Evolutionary conservation across 352 stramenopile species (phyloP), one percentile per base, ranked within the genome.

Genomic region (Pythium coloratum): DNA sequence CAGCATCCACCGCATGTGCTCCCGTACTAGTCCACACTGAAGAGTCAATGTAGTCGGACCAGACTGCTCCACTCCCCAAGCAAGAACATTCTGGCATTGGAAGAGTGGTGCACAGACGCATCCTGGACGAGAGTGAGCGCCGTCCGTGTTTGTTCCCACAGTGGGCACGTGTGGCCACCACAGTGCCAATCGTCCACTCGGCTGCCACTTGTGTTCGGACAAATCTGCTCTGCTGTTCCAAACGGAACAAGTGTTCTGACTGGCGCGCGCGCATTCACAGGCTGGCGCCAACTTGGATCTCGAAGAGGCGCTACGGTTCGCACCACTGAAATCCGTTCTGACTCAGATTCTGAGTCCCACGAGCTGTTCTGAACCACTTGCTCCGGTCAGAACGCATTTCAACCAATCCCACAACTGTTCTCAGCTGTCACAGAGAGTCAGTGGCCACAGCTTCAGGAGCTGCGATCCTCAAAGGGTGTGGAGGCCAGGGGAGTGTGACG

Each of bases 401-500:
- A 5, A 49, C 62, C 62, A 69, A 63, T 69, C 26, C 62, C 8
- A 51, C 20, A 6, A 7, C 36, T 32, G 18, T 20, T 10, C 40
- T 67, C 20, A n/a, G 50, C 32, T 50, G 50, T 69, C 62, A 58
- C 42, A 69, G 62, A 67, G 61, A 67, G 61, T 67, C 61, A 67
- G 61, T 67, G 49, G 60, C 49, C 49, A 34, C 50, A 62, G 20
- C 46, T 64, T 69, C 26, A 64, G 34, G 46, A 49, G 47, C 40
- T 64, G 63, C 63, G 63, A 69, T 69, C 63, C 63, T 69, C 63
- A 69, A 69, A 64, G 55, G 63, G 57, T 59, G 51, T 58, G 51
- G 26, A 44, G 33, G 33, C 5, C 33, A 38, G 33, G 33, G 51
- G 55, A 34, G 36, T 47, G 55, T 53, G 57, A 59, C 54, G 32